phyloP scores from a whole-genome alignment of 495 filamentous ascomycete genomes.

The Hypoxylon lenormandii region DNA sequence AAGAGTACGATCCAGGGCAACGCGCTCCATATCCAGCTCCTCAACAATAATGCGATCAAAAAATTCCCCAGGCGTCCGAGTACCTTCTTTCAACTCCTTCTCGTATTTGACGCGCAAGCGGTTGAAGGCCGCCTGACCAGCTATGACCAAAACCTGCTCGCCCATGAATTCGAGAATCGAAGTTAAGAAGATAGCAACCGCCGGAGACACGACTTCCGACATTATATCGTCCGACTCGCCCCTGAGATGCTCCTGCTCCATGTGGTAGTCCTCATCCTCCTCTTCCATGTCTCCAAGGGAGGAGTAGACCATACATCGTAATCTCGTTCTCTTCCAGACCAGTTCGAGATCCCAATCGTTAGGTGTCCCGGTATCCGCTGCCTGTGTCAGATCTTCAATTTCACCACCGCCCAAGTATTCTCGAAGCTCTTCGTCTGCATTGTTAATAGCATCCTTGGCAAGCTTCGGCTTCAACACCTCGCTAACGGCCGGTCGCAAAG shows the following conservation, averaged over 20 bases:
- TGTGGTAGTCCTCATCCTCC: conserved; percentile 90
- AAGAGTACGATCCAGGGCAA: conserved; percentile 86
- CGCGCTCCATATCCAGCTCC: conserved; percentile 90
- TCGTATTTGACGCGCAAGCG: conserved; percentile 68
- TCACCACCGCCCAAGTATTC: conserved; percentile 86
- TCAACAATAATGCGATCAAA: conserved; percentile 80
- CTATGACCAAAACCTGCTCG: conserved; percentile 85
- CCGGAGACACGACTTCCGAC: conserved; percentile 81
- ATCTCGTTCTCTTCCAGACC: conserved; percentile 88
- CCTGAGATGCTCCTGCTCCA: conserved; percentile 75
- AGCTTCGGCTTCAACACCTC: conserved; percentile 90
- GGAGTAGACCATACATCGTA: conserved; percentile 98
- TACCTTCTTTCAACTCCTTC: conserved; percentile 64
- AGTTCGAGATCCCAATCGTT: conserved; percentile 84
- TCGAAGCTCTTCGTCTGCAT: conserved; percentile 88
- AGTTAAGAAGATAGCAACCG: conserved; percentile 94
- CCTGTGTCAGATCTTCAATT: conserved; percentile 72
- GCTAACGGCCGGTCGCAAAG: conserved; percentile 82
- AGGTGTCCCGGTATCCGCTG: conserved; percentile 63
- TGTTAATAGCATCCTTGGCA: conserved; percentile 84
- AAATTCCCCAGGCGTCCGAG: conserved; percentile 53
- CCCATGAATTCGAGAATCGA: conserved; percentile 94
- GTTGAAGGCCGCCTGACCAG: conserved; percentile 87
- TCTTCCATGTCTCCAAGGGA: conserved; percentile 97
- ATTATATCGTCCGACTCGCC: conserved; percentile 66